phyloP scores from a whole-genome alignment of 2,329 filamentous ascomycete genomes.

The Aspergillus sp. region DNA sequence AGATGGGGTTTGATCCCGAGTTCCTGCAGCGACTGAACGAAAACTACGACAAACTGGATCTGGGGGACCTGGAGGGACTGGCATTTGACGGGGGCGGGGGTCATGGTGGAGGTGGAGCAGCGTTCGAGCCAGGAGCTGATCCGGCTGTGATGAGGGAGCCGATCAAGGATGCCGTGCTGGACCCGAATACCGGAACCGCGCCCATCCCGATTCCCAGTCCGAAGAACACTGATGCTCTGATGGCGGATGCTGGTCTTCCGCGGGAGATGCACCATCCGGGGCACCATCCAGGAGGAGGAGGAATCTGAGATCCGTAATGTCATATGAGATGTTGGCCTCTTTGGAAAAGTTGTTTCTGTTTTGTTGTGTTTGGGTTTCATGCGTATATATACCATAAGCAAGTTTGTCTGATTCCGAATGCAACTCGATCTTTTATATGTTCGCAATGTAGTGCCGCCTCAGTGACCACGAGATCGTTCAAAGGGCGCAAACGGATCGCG shows the following conservation, averaged over 20 bases:
- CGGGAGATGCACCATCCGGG: not conserved
- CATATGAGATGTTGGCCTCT: not conserved
- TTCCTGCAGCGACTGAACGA: constrained; percentile 37
- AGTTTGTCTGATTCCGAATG: too few relatives aligned
- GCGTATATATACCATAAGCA: not conserved
- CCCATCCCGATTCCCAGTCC: constrained; percentile 22
- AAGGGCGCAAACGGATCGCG: not conserved
- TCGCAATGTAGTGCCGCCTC: too few relatives aligned
- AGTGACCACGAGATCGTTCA: too few relatives aligned
- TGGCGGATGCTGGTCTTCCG: constrained; percentile 10
- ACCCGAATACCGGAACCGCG: constrained; percentile 10
- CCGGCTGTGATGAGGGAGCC: constrained; percentile 5
- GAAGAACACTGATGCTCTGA: constrained; percentile 11
- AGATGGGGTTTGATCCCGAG: constrained; percentile 40
- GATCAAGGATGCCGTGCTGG: constrained; percentile 1
- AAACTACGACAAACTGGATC: constrained; percentile 32
- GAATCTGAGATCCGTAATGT: not conserved
- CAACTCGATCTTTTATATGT: too few relatives aligned
- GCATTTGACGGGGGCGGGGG: constrained; percentile 18
- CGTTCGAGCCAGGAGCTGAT: not conserved
- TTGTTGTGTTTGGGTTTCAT: not conserved
- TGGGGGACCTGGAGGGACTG: constrained; percentile 29
- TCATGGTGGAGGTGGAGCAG: constrained; percentile 11
- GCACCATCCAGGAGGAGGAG: not conserved
- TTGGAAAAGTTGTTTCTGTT: not conserved